These are phyloP conservation scores for Ganoderma meredithae DNA, from an alignment of 1,284 basidiomycete species.

Conservation along the genomic window DNA sequence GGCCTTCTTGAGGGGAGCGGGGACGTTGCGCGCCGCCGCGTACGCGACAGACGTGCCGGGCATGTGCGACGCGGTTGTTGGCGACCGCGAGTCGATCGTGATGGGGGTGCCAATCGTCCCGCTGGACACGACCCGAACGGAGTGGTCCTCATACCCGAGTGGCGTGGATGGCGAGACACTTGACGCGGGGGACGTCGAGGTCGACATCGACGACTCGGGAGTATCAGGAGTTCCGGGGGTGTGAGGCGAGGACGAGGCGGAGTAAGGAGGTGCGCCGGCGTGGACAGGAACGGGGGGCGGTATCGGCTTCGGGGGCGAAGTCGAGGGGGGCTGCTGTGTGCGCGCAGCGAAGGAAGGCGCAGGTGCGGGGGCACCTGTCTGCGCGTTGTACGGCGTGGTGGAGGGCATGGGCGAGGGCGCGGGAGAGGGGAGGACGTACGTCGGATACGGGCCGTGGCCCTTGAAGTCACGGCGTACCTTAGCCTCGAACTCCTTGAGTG, in stretches of 20 bases:
- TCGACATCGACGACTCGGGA: constrained; percentile 54
- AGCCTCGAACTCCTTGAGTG: constrained; percentile 69
- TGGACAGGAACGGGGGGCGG: constrained; percentile 29
- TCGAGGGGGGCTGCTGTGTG: constrained; percentile 20
- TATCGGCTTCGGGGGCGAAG: constrained; percentile 32
- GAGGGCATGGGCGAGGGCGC: constrained; percentile 60
- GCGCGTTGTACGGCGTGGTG: constrained; percentile 46
- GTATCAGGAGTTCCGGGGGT: constrained; percentile 53
- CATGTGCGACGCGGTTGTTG: constrained; percentile 33
- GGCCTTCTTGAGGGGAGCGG: constrained; percentile 39
- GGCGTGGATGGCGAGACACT: constrained; percentile 64
- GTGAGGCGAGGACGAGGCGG: constrained; percentile 40
- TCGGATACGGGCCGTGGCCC: constrained; percentile 61
- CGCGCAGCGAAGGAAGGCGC: constrained; percentile 31
- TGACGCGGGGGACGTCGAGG: constrained; percentile 60
- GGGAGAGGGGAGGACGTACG: constrained; percentile 60
- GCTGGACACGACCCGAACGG: constrained; percentile 53
- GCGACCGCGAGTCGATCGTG: constrained; percentile 35
- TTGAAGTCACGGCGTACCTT: constrained; percentile 71
- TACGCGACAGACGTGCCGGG: constrained; percentile 34
- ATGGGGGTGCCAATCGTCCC: constrained; percentile 47
- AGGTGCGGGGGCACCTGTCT: constrained; percentile 44
- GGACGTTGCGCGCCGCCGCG: constrained; percentile 21
- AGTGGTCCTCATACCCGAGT: constrained; percentile 52
- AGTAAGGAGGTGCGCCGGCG: constrained; percentile 29